Conservation (phyloP, 306 rosid species). For the Prunus armeniaca region DNA sequence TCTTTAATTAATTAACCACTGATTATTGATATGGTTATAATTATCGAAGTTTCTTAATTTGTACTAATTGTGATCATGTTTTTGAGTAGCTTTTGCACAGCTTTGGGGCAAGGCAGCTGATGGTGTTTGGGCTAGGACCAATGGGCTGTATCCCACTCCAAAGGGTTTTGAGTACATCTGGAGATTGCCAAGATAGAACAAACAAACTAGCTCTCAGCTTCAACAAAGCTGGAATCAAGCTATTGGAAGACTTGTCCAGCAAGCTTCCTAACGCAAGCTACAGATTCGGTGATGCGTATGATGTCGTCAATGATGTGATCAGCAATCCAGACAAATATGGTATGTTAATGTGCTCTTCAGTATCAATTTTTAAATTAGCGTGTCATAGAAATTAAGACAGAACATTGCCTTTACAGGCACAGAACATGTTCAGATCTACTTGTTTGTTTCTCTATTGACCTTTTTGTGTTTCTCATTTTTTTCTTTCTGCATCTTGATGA, state of each 20-base stretch:
- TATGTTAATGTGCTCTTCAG: conserved; percentile 20
- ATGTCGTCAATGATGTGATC: conserved; percentile 68
- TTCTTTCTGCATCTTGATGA: background rate
- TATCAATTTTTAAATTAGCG: background rate
- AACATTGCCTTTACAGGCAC: background rate
- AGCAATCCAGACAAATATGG: conserved; percentile 65
- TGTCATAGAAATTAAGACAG: too few species aligned
- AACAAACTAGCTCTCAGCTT: conserved; percentile 77
- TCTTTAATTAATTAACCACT: background rate
- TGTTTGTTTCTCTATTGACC: background rate
- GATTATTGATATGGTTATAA: background rate
- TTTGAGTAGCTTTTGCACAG: conserved; percentile 58
- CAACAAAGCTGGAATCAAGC: conserved; percentile 54
- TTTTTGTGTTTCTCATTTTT: background rate
- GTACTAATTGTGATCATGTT: background rate
- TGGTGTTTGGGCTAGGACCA: conserved; percentile 89
- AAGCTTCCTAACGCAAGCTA: conserved; percentile 66
- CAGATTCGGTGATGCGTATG: conserved; percentile 83
- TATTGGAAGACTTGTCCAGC: conserved; percentile 44
- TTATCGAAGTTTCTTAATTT: background rate
- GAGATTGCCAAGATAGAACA: conserved; percentile 55
- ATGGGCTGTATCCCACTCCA: conserved; percentile 97
- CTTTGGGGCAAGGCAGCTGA: conserved; percentile 75
- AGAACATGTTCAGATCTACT: background rate
- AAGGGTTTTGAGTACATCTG: conserved; percentile 70